phyloP scores from a whole-genome alignment of 495 filamentous ascomycete species.

The Parachaetomium inaequale region DNA sequence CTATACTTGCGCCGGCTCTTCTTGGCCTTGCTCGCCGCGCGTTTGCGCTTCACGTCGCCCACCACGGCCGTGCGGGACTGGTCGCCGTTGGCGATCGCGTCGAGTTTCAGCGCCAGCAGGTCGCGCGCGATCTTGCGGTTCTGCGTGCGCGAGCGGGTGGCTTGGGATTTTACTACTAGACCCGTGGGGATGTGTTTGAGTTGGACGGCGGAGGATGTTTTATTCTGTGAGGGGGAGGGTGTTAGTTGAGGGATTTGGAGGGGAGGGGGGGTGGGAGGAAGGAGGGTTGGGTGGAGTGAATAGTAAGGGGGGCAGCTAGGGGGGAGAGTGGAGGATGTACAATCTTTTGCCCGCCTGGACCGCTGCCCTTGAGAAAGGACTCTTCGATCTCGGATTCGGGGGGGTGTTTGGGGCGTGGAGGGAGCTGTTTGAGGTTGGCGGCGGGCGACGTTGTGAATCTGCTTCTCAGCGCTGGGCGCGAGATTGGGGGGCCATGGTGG shows the following conservation, averaged over 20 bases:
- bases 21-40: conserved; percentile 46
- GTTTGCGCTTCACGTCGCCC: conserved; percentile 44
- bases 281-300: conserved; percentile 13
- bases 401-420: conserved; percentile 66
- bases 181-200: conserved; percentile 86
- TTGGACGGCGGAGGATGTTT: conserved; percentile 94
- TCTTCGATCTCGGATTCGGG: conserved; percentile 76
- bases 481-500: not conserved
- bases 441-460: conserved; percentile 17
- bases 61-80: conserved; percentile 44
- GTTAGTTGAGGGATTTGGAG: not conserved
- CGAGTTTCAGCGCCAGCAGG: conserved; percentile 72
- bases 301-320: too few relatives aligned
- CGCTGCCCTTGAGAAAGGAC: conserved; percentile 84
- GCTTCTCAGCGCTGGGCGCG: not conserved
- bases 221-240: conserved; percentile 61
- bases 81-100: conserved; percentile 54
- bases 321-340: conserved; percentile 32
- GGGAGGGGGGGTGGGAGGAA: not conserved
- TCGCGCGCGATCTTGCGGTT: conserved; percentile 84
- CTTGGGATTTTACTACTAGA: conserved; percentile 87
- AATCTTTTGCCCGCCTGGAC: conserved; percentile 96
- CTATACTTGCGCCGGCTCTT: conserved; percentile 50
- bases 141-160: conserved; percentile 78
- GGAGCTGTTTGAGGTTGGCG: conserved; percentile 46